Evolutionary conservation across 495 filamentous ascomycete genomes (phyloP), one percentile per base, ranked within the genome.

Genomic region (Alectoria sarmentosa): DNA sequence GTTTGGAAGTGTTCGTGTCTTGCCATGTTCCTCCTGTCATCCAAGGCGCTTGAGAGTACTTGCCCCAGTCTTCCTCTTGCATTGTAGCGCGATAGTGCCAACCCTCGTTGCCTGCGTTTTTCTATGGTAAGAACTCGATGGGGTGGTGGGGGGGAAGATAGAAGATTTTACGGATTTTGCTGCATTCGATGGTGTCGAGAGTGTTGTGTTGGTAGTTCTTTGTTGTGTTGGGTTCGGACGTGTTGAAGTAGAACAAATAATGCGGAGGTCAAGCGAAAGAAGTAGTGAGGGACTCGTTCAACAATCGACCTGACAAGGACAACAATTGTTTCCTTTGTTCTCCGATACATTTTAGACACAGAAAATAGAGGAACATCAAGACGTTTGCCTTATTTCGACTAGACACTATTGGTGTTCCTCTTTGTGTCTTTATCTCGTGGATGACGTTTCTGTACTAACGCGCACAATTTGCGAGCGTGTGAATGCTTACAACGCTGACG

Each of bases 31-130:
- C 17, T 19, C 15, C 30, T 3, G 30, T 34, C 52, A 55, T 34
- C 30, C 30, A 55, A 11, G 52, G 52, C 28, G 28, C 28, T 55
- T 55, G 52, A 1, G 52, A 21, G 30, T 55, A 55, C 3, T 11
- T 9, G 30, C 52, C 52, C 52, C 52, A 55, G 28, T 55, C 52
- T 55, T 36, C 52, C 10, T 34, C 6, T 55, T 55, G 52, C 52
- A 55, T 55, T 8, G 26, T 19, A 17, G 49, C 15, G 49, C 15
- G 49, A 19, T 28, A 8, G 23, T 19, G 49, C 6, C 5, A 28
- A 54, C 36, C 5, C 36, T 37, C n/a, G n/a, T n/a, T n/a, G n/a
- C n/a, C n/a, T n/a, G n/a, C n/a, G n/a, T n/a, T n/a, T n/a, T n/a
- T n/a, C n/a, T n/a, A n/a, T n/a, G n/a, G n/a, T n/a, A n/a, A n/a